Evolutionary conservation across 331 rosid genomes (phyloP).

Genomic region (Rosa hybrid): DNA sequence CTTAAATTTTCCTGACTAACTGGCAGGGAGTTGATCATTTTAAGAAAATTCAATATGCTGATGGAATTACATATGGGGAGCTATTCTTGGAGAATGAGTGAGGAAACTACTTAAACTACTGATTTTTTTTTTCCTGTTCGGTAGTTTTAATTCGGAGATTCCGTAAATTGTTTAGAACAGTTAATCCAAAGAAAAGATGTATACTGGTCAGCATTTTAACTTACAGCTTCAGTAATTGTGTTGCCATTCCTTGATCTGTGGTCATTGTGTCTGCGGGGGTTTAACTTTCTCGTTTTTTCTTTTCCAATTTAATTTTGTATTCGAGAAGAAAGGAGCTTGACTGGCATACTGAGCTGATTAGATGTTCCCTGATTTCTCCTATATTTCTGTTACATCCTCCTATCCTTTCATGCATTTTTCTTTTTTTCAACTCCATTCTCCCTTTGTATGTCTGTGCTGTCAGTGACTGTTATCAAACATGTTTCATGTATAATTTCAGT

Average conservation of each 20-base stretch:
- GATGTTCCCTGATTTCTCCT: not conserved
- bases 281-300: not conserved
- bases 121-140: not conserved
- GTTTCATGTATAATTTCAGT: conserved; percentile 11
- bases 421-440: not conserved
- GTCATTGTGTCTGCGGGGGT: not conserved
- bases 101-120: conserved; percentile 27
- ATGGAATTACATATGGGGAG: conserved; percentile 93
- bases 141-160: not conserved
- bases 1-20: conserved; percentile 29
- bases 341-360: not conserved
- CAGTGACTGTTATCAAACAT: conserved; percentile 2
- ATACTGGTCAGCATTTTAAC: not conserved
- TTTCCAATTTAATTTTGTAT: not conserved
- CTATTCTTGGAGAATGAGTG: conserved; percentile 96
- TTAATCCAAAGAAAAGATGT: not conserved
- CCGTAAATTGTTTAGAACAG: not conserved
- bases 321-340: not conserved
- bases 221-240: not conserved
- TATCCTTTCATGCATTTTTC: not conserved
- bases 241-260: not conserved
- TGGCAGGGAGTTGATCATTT: conserved; percentile 97
- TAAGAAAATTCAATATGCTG: conserved; percentile 89
- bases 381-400: not conserved
- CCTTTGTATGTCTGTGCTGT: not conserved